These are phyloP conservation scores for Triticum monococcum DNA, from an alignment of 176 grass and related monocot species.

Conservation along the genomic window DNA sequence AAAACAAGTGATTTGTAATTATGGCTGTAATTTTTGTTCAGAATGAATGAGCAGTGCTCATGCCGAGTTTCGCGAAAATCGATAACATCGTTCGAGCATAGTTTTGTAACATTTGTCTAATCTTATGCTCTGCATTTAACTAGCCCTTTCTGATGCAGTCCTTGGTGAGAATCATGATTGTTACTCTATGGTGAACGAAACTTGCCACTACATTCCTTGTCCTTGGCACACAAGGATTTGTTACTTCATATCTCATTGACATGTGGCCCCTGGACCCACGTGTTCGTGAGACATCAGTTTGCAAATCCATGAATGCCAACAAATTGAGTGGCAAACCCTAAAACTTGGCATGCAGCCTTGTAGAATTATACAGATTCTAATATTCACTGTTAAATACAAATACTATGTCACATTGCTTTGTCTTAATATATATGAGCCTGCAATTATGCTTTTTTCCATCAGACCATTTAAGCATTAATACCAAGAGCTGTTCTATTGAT, in stretches of 20 bases:
- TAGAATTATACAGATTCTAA: constrained; percentile 1
- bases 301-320: neutral
- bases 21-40: neutral
- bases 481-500: constrained; percentile 5
- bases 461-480: neutral
- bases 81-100: neutral
- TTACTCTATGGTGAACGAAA: neutral
- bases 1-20: neutral
- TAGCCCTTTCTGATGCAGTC: constrained; percentile 2
- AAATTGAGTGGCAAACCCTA: neutral
- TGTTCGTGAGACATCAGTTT: neutral
- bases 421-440: neutral
- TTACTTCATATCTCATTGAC: neutral
- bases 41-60: neutral
- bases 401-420: neutral
- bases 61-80: neutral
- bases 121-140: neutral
- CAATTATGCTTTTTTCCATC: neutral
- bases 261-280: neutral
- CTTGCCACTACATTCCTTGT: neutral
- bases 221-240: neutral
- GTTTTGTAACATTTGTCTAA: neutral
- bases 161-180: neutral
- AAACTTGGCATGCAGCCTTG: neutral
- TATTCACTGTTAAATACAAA: neutral